A percentile compares a stretch with the other conserved stretches of the same genome.
phyloP scores from a whole-genome alignment of 2,329 filamentous ascomycete genomes.

The Pseudogymnoascus sp. region DNA sequence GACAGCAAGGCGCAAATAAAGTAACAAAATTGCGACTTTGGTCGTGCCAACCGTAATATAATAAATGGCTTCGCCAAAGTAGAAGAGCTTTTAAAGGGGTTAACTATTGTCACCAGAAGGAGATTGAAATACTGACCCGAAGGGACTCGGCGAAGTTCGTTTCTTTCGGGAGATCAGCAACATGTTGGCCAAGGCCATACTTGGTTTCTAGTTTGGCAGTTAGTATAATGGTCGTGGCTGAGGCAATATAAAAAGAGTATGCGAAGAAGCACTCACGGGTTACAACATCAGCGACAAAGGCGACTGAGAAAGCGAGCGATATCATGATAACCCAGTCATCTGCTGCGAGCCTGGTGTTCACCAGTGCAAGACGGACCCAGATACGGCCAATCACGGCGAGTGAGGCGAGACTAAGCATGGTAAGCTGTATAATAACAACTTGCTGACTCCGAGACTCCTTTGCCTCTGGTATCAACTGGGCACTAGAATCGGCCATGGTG shows the following conservation, averaged over 20 bases:
- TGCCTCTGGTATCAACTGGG: not conserved
- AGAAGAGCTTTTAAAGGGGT: not conserved
- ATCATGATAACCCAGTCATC: constrained; percentile 2
- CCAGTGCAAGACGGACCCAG: not conserved
- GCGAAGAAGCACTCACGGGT: not conserved
- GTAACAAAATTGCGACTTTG: not conserved
- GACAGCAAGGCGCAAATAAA: constrained; percentile 4
- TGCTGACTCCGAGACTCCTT: not conserved
- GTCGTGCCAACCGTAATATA: constrained; percentile 1
- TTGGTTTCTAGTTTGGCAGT: not conserved
- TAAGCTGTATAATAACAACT: not conserved
- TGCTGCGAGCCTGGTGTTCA: not conserved
- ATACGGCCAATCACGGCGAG: not conserved
- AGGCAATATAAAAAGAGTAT: not conserved
- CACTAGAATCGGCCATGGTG: not conserved
- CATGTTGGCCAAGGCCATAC: not conserved
- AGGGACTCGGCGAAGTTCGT: constrained; percentile 4
- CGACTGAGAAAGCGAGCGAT: constrained; percentile 5
- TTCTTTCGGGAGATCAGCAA: constrained; percentile 3
- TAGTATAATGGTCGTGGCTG: not conserved
- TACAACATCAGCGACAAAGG: constrained; percentile 1
- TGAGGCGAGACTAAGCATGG: not conserved
- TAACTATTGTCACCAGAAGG: not conserved
- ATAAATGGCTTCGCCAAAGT: constrained; percentile 5
- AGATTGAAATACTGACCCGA: not conserved